A percentile compares a stretch with the other conserved stretches of the same genome.
These are phyloP conservation scores for Candida yuanshanica DNA, from an alignment of 805 yeast genomes.

Conservation along the genomic window DNA sequence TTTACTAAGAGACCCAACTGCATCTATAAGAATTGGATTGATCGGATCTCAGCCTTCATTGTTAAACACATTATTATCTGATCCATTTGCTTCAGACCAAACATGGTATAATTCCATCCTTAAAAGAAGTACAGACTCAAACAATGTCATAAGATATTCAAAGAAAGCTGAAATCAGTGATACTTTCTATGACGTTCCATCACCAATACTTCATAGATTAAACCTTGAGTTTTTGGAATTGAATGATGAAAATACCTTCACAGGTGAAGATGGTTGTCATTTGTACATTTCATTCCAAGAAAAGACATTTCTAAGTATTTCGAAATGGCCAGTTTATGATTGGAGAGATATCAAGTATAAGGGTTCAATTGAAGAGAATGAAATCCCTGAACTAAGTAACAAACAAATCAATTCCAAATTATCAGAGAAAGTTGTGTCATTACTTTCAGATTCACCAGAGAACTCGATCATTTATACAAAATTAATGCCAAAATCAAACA, in stretches of 20 bases:
- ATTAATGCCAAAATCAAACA: constrained; percentile 20
- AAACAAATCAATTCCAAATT: constrained; percentile 23
- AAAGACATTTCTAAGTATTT: constrained; percentile 4
- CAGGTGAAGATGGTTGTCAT: constrained; percentile 25
- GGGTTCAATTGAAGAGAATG: background rate
- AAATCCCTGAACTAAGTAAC: constrained; percentile 10
- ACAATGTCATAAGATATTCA: constrained; percentile 19
- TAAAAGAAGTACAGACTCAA: constrained; percentile 1
- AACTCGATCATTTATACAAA: constrained; percentile 24
- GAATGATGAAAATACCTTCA: background rate
- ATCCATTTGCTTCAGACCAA: constrained; percentile 28
- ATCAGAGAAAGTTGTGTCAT: constrained; percentile 18
- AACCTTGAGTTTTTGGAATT: constrained; percentile 25
- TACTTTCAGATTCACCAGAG: constrained; percentile 24
- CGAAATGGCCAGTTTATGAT: constrained; percentile 18
- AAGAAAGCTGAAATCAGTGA: constrained; percentile 15
- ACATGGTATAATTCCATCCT: constrained; percentile 23
- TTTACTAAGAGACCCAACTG: constrained; percentile 9
- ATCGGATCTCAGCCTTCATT: constrained; percentile 20
- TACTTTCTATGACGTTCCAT: constrained; percentile 22
- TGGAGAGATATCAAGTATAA: constrained; percentile 11
- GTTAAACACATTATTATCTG: constrained; percentile 25
- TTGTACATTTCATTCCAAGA: constrained; percentile 21
- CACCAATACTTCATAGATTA: constrained; percentile 18
- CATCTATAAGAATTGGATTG: constrained; percentile 26